Percentiles rank a stretch among this genome's conserved stretches.
These are phyloP conservation scores for Nigrograna mackinnonii DNA, from an alignment of 2,329 filamentous ascomycete genomes.

Conservation along the genomic window DNA sequence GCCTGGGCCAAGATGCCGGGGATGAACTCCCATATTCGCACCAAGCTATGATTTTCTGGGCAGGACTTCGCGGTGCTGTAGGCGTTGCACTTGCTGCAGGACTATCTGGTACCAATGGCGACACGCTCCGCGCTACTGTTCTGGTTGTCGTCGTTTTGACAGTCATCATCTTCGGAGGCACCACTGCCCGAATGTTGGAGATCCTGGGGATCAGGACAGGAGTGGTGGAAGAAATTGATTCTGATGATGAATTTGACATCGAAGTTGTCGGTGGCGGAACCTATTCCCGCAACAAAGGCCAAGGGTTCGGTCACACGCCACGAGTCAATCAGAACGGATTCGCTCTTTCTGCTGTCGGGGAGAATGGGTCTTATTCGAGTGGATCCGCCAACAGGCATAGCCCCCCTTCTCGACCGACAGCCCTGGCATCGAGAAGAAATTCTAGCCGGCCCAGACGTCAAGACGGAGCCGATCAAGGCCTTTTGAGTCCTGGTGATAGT, in stretches of 20 bases:
- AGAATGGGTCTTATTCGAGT: conserved; percentile 63
- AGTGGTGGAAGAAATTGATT: conserved; percentile 95
- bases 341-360: conserved; percentile 54
- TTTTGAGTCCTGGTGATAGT: conserved; percentile 54
- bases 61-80: conserved; percentile 90
- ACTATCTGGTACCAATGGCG: conserved; percentile 78
- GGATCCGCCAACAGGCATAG: conserved; percentile 59
- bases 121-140: conserved; percentile 89
- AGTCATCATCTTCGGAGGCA: conserved; percentile 98
- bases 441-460: conserved; percentile 53
- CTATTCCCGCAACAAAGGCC: conserved; percentile 79
- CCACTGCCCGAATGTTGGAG: conserved; percentile 95
- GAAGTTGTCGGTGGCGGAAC: conserved; percentile 70
- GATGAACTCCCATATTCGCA: conserved; percentile 95
- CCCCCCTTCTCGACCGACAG: conserved; percentile 43
- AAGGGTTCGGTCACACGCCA: conserved; percentile 76
- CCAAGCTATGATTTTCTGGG: conserved; percentile 99
- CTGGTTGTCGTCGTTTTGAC: conserved; percentile 95
- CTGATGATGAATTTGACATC: conserved; percentile 98
- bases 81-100: conserved; percentile 93
- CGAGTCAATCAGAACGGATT: conserved; percentile 59
- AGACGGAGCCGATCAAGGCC: conserved; percentile 56
- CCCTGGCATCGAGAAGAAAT: conserved; percentile 55
- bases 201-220: conserved; percentile 96
- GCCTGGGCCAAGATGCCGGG: conserved; percentile 73